These are phyloP conservation scores for Pascua sp. DNA, from an alignment of 1,284 basidiomycete genomes.

Conservation along the genomic window DNA sequence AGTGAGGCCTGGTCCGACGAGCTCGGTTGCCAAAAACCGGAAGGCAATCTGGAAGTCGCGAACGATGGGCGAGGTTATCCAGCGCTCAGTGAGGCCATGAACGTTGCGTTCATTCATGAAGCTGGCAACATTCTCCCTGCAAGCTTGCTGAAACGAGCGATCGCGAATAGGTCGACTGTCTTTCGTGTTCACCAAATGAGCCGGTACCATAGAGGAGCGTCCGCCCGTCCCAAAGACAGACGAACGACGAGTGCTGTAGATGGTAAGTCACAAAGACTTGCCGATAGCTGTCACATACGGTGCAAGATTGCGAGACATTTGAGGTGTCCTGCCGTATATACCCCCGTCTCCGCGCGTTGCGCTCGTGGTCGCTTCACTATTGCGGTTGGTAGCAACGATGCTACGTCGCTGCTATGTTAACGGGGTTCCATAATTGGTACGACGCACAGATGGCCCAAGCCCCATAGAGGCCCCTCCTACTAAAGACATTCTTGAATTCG, in stretches of 20 bases:
- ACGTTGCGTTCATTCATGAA: slow-evolving; percentile 64
- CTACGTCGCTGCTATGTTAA: slow-evolving; percentile 1
- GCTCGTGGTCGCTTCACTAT: not conserved
- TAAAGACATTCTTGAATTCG: no score
- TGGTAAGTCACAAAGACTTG: not conserved
- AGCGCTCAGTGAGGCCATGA: slow-evolving; percentile 61
- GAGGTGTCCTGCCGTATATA: slow-evolving; percentile 66
- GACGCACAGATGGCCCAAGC: no score
- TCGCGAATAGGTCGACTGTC: slow-evolving; percentile 74
- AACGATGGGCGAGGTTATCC: slow-evolving; percentile 67
- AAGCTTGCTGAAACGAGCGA: slow-evolving; percentile 63
- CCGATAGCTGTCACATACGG: not conserved
- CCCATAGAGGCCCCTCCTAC: no score
- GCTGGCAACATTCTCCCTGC: slow-evolving; percentile 67
- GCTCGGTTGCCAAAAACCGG: slow-evolving; percentile 63
- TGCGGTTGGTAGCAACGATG: slow-evolving; percentile 1
- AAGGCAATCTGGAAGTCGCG: slow-evolving; percentile 80
- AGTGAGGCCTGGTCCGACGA: slow-evolving; percentile 63
- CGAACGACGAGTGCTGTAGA: slow-evolving; percentile 58
- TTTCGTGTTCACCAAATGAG: slow-evolving; percentile 54
- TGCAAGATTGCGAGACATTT: slow-evolving; percentile 51
- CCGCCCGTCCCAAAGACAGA: slow-evolving; percentile 59
- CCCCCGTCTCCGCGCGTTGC: slow-evolving; percentile 55
- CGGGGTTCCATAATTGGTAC: no score
- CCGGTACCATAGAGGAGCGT: slow-evolving; percentile 43